phyloP scores from a whole-genome alignment of 345 rosid species.

The Cochlearia excelsa region DNA sequence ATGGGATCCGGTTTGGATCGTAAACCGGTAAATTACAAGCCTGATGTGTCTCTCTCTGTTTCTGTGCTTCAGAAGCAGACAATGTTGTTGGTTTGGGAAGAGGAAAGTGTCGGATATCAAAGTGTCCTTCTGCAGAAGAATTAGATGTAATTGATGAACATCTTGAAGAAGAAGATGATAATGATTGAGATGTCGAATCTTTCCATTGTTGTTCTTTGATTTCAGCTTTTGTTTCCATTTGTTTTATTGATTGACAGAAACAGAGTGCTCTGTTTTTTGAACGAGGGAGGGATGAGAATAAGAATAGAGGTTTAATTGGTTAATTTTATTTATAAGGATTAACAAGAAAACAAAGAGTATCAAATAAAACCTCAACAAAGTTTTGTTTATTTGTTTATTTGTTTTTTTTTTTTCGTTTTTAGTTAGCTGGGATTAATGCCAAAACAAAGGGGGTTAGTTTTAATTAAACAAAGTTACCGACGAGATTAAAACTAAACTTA shows the following conservation, averaged over 20 bases:
- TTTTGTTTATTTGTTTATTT: conserved; percentile 9
- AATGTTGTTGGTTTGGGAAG: conserved; percentile 29
- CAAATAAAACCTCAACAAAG: too few species aligned
- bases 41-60: conserved; percentile 25
- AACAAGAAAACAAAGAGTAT: too few species aligned
- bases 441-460: conserved; percentile 22
- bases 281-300: neutral
- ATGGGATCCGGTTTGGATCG: conserved; percentile 70
- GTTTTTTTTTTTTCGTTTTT: neutral
- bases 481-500: conserved; percentile 16
- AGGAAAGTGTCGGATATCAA: conserved; percentile 29
- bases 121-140: conserved; percentile 34
- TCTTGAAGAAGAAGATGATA: conserved; percentile 25
- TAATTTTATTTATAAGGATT: too few species aligned
- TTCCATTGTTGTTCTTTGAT: conserved; percentile 22
- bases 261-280: conserved; percentile 19
- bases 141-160: conserved; percentile 31
- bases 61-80: conserved; percentile 33
- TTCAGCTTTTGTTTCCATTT: conserved; percentile 21
- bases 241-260: neutral
- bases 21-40: conserved; percentile 36
- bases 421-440: conserved; percentile 9
- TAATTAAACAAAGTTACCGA: neutral
- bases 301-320: neutral
- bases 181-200: conserved; percentile 7